Conservation (phyloP, 192 early-diverging fungal genomes). For the Podila clonocystis region DNA sequence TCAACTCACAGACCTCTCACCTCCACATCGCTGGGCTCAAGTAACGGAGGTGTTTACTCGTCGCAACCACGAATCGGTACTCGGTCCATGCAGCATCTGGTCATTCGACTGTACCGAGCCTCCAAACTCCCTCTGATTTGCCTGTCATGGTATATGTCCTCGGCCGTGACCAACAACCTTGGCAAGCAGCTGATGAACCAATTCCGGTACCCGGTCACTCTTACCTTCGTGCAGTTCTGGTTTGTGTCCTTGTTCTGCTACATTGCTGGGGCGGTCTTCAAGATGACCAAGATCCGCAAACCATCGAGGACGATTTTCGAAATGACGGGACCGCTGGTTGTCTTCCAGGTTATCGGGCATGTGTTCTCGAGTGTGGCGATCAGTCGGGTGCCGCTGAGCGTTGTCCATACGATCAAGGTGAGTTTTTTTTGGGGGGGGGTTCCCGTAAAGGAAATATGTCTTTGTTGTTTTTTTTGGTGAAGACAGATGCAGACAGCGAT, state of each 20-base stretch:
- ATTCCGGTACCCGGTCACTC: slow-evolving; percentile 83
- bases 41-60: not conserved
- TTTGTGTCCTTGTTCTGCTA: slow-evolving; percentile 76
- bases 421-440: not conserved
- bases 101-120: not conserved
- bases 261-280: slow-evolving; percentile 48
- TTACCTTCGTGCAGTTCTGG: slow-evolving; percentile 87
- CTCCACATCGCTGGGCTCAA: slow-evolving; percentile 5
- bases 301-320: slow-evolving; percentile 63
- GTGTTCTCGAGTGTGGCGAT: slow-evolving; percentile 82
- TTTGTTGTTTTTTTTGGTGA: not conserved
- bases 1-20: slow-evolving; percentile 6
- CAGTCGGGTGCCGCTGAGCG: slow-evolving; percentile 79
- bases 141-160: slow-evolving; percentile 82
- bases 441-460: not conserved
- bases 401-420: slow-evolving; percentile 94
- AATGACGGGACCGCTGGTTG: slow-evolving; percentile 72
- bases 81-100: slow-evolving; percentile 1
- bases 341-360: slow-evolving; percentile 90
- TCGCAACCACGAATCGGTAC: not conserved
- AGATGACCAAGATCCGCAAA: slow-evolving; percentile 60
- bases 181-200: slow-evolving; percentile 83
- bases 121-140: slow-evolving; percentile 54
- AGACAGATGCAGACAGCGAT: no score
- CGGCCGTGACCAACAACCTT: slow-evolving; percentile 87